Conservation (phyloP, 306 rosid species). For the Vigna reflexopilosa region DNA sequence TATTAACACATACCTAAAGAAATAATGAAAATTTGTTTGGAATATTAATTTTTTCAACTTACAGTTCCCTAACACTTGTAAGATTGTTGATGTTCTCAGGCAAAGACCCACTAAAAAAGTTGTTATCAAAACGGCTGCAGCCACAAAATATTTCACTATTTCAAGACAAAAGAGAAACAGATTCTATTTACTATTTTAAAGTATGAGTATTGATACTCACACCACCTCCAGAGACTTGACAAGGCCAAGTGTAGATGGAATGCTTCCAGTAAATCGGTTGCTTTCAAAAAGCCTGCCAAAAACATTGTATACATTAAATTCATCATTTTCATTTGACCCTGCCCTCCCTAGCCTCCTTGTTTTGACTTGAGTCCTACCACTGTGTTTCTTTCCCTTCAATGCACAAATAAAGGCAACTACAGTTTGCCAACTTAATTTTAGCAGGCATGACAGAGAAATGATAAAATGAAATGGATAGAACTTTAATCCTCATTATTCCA, state of each 20-base stretch:
- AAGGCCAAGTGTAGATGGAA: conserved; percentile 68
- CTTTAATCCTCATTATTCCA: no score
- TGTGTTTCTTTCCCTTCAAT: neutral
- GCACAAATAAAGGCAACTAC: neutral
- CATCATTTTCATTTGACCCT: conserved; percentile 8
- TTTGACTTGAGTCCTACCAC: neutral
- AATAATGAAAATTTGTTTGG: conserved; percentile 8
- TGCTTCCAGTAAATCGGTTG: conserved; percentile 58
- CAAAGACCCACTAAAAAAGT: conserved; percentile 51
- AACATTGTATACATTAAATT: conserved; percentile 3
- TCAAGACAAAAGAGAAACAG: conserved; percentile 11
- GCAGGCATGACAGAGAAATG: no score
- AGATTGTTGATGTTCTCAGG: conserved; percentile 63
- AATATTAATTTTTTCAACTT: conserved; percentile 42
- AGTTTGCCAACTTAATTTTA: conserved; percentile 3
- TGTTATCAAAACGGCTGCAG: conserved; percentile 66
- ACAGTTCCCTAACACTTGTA: conserved; percentile 51
- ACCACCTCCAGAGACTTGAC: conserved; percentile 58
- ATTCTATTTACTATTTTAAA: conserved; percentile 9
- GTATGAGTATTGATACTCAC: conserved; percentile 61
- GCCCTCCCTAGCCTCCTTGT: neutral
- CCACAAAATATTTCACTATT: conserved; percentile 23
- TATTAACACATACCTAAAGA: neutral
- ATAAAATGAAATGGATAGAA: no score
- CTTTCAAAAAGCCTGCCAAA: conserved; percentile 67